These are phyloP conservation scores for Fusarium buxicola DNA, from an alignment of 2,329 filamentous ascomycete species.

Conservation along the genomic window DNA sequence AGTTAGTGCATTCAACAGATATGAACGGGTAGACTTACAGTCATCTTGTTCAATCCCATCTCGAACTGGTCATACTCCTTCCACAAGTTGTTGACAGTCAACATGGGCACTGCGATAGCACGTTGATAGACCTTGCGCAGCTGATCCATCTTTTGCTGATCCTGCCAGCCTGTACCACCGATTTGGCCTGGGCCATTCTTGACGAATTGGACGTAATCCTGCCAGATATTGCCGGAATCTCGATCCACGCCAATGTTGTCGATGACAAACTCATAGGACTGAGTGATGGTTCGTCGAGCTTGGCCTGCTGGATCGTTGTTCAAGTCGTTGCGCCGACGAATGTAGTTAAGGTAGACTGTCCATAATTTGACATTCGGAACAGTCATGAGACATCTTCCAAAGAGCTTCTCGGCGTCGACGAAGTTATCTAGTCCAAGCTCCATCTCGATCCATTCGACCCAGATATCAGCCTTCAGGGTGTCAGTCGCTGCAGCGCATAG, in stretches of 20 bases:
- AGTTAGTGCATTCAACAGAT: slow-evolving; percentile 36
- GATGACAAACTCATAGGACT: slow-evolving; percentile 93
- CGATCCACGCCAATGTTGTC: slow-evolving; percentile 91
- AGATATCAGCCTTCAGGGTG: slow-evolving; percentile 83
- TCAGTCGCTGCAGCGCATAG: slow-evolving; percentile 25
- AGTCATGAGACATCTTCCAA: slow-evolving; percentile 80
- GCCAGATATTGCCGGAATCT: slow-evolving; percentile 90
- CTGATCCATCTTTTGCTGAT: slow-evolving; percentile 97
- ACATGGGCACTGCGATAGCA: slow-evolving; percentile 87
- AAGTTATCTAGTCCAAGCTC: slow-evolving; percentile 90
- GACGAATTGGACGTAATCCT: slow-evolving; percentile 94
- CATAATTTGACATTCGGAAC: slow-evolving; percentile 89
- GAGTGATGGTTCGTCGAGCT: slow-evolving; percentile 82
- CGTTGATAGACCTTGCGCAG: slow-evolving; percentile 92
- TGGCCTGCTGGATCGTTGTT: slow-evolving; percentile 79
- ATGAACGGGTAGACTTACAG: slow-evolving; percentile 64
- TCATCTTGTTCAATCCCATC: slow-evolving; percentile 91
- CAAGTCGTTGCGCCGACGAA: slow-evolving; percentile 89
- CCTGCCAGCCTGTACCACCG: slow-evolving; percentile 91
- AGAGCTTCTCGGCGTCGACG: slow-evolving; percentile 82
- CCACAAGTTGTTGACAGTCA: slow-evolving; percentile 86
- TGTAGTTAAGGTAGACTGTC: slow-evolving; percentile 94
- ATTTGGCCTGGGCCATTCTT: slow-evolving; percentile 87
- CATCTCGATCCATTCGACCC: slow-evolving; percentile 89
- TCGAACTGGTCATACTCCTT: slow-evolving; percentile 99